Evolutionary conservation across 208 protist species (phyloP), one percentile per base, ranked within the genome.

Genomic region (Leishmania amazonensis): DNA sequence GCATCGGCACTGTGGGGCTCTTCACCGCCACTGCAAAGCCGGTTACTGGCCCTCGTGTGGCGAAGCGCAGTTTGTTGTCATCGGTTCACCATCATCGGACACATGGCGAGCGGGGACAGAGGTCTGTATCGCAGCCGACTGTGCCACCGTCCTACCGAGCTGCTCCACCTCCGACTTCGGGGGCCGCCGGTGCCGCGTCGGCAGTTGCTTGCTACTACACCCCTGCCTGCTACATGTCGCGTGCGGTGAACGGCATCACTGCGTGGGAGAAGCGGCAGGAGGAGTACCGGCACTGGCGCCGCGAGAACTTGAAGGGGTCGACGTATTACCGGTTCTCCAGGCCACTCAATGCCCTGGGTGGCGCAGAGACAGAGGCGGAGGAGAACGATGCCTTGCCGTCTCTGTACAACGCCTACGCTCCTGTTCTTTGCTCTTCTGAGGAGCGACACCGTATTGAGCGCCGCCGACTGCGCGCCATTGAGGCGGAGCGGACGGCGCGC

Each of bases 1-100:
- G 91, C 31, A 51, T 89, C 2, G 91, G 91, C 64, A 94, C 91
- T 13, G 88, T 90, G 42, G 91, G 91, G 13, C 83, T 94, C 6
- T 89, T 88, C 80, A 83, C 87, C 6, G 28, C 79, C 28, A 83
- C 75, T 54, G 72, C 71, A 9, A 76, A 71, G 2, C 78, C 80
- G 3, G 71, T 78, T 2, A 38, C 58, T 45, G 19, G 13, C 60
- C 28, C 67, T 15, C 13, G 9, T 64, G n/a, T 35, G 5, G 19
- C 53, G 9, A 58, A 31, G 11, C 35, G 35, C n/a, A 47, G n/a
- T 9, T 28, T 62, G 8, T 51, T 40, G 42, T 31, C 54, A 8
- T 24, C 35, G 54, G 40, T 35, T 35, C 79, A 75, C 28, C 77
- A 74, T 31, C 76, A 11, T 7, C 28, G 45, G 60, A 31, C 5